Base-by-base conservation (phyloP, 495 filamentous ascomycete species). In the Friedmanniomyces endolithicus region DNA sequence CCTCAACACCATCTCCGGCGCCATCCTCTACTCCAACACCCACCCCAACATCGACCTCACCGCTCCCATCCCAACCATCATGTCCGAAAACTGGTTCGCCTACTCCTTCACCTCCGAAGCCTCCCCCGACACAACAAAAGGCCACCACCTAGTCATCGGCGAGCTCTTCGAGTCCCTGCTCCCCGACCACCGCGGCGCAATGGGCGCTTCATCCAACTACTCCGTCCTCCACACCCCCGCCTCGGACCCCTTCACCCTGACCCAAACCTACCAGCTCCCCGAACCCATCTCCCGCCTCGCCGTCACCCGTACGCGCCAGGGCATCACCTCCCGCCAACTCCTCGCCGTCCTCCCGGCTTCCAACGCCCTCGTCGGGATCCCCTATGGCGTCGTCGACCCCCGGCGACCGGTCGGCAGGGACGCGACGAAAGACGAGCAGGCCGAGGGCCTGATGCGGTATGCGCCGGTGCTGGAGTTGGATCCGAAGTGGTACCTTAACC, bases 81-180 rank as follows among this genome's bases (percentile, higher is more conserved):
- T 97, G 27, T 84, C 87, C 4, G 92, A 97, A 72, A 97, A 99
- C 72, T 97, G 90, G 89, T 87, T 95, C 67, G 74, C 86, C 24
- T 95, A 92, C 74, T 84, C 87, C n/a, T 86, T 90, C 22, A 71
- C 73, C 6, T 72, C 75, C 25, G 72, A 74, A 45, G 55, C 64
- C 11, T 53, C 54, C 34, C 58, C 67, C 1, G 62, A 74, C 23
- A 73, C 82, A 44, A 68, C 79, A 1, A 86, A 85, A 70, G 89
- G 88, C 22, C 90, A 95, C 67, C 86, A 95, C 58, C 79, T 97
- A 20, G 80, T 88, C 40, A 75, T 96, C 7, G 83, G 84, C 1
- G 94, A 97, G 61, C 76, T 96, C 16, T 97, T 87, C 67, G 94
- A 97, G 69, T 94, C 88, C 3, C 73, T 81, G 1, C 62, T 81